Conservation (phyloP, 768 basidiomycete genomes). For the Lactarius hatsudake region DNA sequence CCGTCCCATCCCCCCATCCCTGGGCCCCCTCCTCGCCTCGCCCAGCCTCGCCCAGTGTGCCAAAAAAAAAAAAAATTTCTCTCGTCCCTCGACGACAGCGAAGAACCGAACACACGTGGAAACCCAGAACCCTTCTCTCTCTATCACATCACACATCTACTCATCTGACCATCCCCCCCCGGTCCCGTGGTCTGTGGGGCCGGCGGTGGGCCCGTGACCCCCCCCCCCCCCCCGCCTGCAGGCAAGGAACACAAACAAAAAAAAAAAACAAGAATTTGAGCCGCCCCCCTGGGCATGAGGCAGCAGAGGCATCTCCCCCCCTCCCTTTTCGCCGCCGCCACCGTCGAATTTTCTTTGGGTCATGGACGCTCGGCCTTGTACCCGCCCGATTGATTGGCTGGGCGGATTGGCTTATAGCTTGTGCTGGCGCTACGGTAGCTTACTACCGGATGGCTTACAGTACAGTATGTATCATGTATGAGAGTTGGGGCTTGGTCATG, state of each 20-base stretch:
- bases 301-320: conserved; percentile 15
- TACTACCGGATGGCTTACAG: background rate
- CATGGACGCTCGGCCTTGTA: background rate
- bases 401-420: background rate
- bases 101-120: background rate
- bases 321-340: background rate
- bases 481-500: background rate
- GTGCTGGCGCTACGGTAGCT: background rate
- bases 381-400: background rate
- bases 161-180: background rate
- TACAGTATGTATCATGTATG: background rate
- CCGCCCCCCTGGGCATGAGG: conserved; percentile 17
- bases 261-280: background rate
- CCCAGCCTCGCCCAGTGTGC: background rate
- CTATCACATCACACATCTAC: background rate
- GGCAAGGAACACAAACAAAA: background rate
- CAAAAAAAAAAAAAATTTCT: too few relatives aligned
- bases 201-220: conserved; percentile 7
- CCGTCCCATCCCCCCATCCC: background rate
- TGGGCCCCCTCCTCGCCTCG: background rate
- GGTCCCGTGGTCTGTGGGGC: background rate
- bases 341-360: conserved; percentile 1
- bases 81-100: too few relatives aligned
- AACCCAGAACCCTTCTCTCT: background rate
- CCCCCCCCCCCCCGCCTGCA: too few relatives aligned